phyloP scores from a whole-genome alignment of 495 filamentous ascomycete genomes.

The Letharia lupina region DNA sequence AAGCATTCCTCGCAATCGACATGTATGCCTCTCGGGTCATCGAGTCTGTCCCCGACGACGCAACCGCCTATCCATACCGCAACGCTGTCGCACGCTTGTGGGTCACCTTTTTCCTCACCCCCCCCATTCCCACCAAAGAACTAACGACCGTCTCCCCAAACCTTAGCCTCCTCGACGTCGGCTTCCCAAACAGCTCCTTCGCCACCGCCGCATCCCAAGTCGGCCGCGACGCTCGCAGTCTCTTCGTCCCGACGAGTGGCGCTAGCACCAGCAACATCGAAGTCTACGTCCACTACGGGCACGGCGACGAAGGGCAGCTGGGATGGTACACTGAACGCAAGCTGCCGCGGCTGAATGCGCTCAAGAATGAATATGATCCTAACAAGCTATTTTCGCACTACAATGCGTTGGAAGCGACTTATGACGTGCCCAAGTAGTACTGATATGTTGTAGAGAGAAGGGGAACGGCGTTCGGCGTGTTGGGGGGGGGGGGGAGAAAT shows the following conservation, averaged over 20 bases:
- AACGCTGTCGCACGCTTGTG: conserved; percentile 29
- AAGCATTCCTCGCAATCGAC: conserved; percentile 8
- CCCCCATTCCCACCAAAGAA: not conserved
- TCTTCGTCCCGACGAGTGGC: conserved; percentile 25
- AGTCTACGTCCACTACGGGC: conserved; percentile 34
- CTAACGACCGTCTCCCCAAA: not conserved
- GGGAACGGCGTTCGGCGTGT: too few species aligned
- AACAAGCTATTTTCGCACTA: conserved; percentile 19
- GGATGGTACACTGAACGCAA: conserved; percentile 26
- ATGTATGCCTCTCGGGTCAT: conserved; percentile 13
- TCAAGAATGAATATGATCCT: conserved; percentile 33
- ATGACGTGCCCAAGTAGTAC: not conserved
- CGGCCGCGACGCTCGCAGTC: conserved; percentile 16
- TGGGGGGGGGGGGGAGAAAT: too few species aligned
- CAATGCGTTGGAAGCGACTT: conserved; percentile 9
- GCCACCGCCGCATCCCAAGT: conserved; percentile 2
- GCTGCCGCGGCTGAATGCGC: conserved; percentile 23
- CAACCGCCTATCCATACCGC: conserved; percentile 33
- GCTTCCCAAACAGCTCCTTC: conserved; percentile 9
- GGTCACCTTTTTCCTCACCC: conserved; percentile 5
- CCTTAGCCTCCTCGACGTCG: conserved; percentile 13
- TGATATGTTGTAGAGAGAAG: too few species aligned
- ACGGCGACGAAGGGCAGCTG: conserved; percentile 34
- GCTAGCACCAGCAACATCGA: conserved; percentile 21
- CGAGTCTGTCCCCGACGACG: conserved; percentile 21